Percentiles rank a stretch among this genome's conserved stretches.
phyloP scores from a whole-genome alignment of 2,329 filamentous ascomycete species.

The Fusarium veterinarium region DNA sequence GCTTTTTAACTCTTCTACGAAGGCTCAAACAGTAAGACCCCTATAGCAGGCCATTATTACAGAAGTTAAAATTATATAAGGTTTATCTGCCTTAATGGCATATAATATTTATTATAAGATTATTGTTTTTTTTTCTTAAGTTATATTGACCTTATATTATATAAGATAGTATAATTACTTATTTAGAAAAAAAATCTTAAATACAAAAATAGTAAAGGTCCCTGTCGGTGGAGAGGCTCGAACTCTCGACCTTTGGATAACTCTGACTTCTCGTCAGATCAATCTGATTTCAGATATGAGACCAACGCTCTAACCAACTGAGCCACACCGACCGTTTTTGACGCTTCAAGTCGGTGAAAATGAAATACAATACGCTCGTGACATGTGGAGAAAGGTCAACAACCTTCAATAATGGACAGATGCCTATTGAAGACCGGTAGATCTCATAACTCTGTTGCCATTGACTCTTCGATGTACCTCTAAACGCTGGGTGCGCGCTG shows the following conservation, averaged over 20 bases:
- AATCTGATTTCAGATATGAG: slow-evolving; percentile 38
- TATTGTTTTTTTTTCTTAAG: too few relatives aligned
- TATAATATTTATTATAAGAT: too few relatives aligned
- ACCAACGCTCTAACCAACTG: slow-evolving; percentile 48
- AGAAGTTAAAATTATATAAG: too few relatives aligned
- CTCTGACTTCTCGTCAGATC: slow-evolving; percentile 40
- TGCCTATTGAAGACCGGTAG: background rate
- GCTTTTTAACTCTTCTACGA: too few relatives aligned
- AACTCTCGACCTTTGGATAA: slow-evolving; percentile 47
- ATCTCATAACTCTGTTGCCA: background rate
- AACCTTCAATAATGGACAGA: too few relatives aligned
- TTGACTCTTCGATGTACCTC: background rate
- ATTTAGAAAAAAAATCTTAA: too few relatives aligned
- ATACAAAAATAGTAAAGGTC: background rate
- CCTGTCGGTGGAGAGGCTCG: slow-evolving; percentile 45
- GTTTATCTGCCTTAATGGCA: too few relatives aligned
- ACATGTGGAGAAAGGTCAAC: accelerated
- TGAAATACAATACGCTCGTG: background rate
- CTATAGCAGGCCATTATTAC: too few relatives aligned
- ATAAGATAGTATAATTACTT: too few relatives aligned
- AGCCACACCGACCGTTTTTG: slow-evolving; percentile 42
- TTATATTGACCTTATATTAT: too few relatives aligned
- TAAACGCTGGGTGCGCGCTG: slow-evolving; percentile 4
- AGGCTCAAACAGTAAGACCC: too few relatives aligned
- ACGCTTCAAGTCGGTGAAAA: background rate